These are phyloP conservation scores for Sphaerulina vaccinii DNA, from an alignment of 2,329 filamentous ascomycete genomes.

Conservation along the genomic window DNA sequence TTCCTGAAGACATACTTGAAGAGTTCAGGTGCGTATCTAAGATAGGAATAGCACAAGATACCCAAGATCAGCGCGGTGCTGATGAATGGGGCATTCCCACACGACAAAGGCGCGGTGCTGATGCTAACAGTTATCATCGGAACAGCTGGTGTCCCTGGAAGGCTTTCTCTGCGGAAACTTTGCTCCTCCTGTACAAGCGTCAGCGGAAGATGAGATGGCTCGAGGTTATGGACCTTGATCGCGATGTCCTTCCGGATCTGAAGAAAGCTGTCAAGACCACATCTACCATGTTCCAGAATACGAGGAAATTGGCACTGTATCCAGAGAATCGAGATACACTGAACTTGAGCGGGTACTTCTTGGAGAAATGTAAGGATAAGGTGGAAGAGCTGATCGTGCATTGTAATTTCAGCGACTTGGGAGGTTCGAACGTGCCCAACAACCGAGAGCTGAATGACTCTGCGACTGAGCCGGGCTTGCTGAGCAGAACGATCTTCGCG, in stretches of 20 bases:
- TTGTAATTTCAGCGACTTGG: constrained; percentile 44
- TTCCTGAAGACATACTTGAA: constrained; percentile 50
- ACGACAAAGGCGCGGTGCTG: constrained; percentile 7
- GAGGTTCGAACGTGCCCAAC: constrained; percentile 18
- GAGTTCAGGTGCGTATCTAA: constrained; percentile 42
- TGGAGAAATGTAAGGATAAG: constrained; percentile 42
- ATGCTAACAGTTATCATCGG: constrained; percentile 26
- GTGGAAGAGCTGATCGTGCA: constrained; percentile 51
- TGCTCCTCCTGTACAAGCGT: constrained; percentile 49
- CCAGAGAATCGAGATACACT: constrained; percentile 48
- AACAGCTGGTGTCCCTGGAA: constrained; percentile 50
- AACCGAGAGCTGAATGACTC: constrained; percentile 48
- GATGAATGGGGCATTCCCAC: not conserved
- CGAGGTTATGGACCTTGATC: constrained; percentile 49
- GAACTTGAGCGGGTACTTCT: constrained; percentile 44
- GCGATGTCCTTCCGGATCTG: constrained; percentile 43
- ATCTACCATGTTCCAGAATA: constrained; percentile 43
- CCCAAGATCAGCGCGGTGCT: not conserved
- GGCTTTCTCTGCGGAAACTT: constrained; percentile 49
- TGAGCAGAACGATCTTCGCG: constrained; percentile 48
- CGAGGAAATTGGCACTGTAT: constrained; percentile 48
- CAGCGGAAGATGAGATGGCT: constrained; percentile 51
- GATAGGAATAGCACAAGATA: not conserved
- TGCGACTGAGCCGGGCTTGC: constrained; percentile 47
- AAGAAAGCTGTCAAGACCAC: constrained; percentile 43